phyloP scores from a whole-genome alignment of 352 stramenopile genomes.

The Pythium plurisporium region DNA sequence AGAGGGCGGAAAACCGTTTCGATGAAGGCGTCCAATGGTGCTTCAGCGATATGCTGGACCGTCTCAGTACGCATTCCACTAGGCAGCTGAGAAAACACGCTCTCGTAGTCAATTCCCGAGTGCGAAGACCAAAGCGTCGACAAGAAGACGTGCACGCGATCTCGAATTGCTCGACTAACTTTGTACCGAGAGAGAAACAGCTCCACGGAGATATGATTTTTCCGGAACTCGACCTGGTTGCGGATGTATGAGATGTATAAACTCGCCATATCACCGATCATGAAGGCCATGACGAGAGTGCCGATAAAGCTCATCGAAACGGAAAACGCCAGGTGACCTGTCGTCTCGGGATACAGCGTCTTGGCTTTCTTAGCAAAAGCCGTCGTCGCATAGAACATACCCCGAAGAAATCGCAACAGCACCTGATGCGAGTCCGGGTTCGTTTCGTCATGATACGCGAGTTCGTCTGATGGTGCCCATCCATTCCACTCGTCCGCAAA shows the following conservation, averaged over 20 bases:
- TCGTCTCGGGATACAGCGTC: conserved; percentile 28
- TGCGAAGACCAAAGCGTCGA: conserved; percentile 52
- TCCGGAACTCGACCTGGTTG: conserved; percentile 61
- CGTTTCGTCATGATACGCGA: conserved; percentile 8
- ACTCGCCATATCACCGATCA: conserved; percentile 64
- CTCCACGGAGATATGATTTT: conserved; percentile 56
- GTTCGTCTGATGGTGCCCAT: conserved; percentile 13
- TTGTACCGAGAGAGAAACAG: conserved; percentile 45
- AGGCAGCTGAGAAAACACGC: conserved; percentile 43
- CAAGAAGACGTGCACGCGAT: conserved; percentile 46
- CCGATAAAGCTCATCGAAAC: conserved; percentile 52
- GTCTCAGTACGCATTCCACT: conserved; percentile 38
- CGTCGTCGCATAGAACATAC: conserved; percentile 47
- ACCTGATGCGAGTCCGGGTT: conserved; percentile 14
- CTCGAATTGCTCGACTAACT: conserved; percentile 30
- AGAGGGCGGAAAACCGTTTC: conserved; percentile 28
- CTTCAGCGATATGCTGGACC: conserved; percentile 41
- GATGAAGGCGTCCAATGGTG: conserved; percentile 32
- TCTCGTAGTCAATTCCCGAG: conserved; percentile 32
- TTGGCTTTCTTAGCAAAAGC: conserved; percentile 57
- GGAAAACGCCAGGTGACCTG: conserved; percentile 37
- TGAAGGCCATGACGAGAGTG: conserved; percentile 55
- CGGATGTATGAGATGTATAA: conserved; percentile 66
- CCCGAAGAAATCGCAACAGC: conserved; percentile 35
- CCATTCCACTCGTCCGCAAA: conserved; percentile 19